Conservation (phyloP, 1,284 basidiomycete genomes). For the Ustilago tritici region DNA sequence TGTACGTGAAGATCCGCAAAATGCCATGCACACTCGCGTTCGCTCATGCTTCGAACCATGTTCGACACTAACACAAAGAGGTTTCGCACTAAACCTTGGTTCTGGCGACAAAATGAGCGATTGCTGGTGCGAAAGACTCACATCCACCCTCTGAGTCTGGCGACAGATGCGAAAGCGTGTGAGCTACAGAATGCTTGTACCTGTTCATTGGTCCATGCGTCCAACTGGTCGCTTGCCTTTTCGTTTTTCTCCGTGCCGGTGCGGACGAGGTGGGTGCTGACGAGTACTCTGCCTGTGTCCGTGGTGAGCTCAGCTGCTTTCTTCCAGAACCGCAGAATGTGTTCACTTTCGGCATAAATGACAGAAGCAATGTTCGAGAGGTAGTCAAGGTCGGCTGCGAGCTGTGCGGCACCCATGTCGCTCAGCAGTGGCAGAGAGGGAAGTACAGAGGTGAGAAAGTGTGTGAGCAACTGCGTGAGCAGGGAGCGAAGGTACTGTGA, state of each 20-base stretch:
- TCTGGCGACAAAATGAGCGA: neutral
- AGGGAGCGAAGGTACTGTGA: conserved; percentile 81
- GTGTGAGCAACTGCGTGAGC: conserved; percentile 77
- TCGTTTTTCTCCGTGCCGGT: neutral
- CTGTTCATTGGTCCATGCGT: conserved; percentile 18
- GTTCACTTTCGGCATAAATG: conserved; percentile 71
- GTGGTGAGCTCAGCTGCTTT: conserved; percentile 23
- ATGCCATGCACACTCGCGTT: no score
- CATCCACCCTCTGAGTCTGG: conserved; percentile 37
- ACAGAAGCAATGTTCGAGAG: conserved; percentile 90
- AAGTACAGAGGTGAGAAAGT: conserved; percentile 46
- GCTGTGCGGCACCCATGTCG: conserved; percentile 80
- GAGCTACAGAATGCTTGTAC: conserved; percentile 14
- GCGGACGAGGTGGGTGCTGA: conserved; percentile 14
- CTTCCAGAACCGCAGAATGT: conserved; percentile 30
- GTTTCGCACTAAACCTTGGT: no score
- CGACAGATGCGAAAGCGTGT: conserved; percentile 29
- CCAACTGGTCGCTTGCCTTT: conserved; percentile 5
- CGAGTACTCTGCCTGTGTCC: conserved; percentile 17
- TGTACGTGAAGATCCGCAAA: no score
- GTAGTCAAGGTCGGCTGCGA: conserved; percentile 88
- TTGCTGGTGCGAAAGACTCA: conserved; percentile 1
- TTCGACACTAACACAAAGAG: no score
- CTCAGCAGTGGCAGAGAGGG: conserved; percentile 75
- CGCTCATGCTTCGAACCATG: no score